phyloP scores from a whole-genome alignment of 805 yeast species.

The Cyberlindnera amylophila region DNA sequence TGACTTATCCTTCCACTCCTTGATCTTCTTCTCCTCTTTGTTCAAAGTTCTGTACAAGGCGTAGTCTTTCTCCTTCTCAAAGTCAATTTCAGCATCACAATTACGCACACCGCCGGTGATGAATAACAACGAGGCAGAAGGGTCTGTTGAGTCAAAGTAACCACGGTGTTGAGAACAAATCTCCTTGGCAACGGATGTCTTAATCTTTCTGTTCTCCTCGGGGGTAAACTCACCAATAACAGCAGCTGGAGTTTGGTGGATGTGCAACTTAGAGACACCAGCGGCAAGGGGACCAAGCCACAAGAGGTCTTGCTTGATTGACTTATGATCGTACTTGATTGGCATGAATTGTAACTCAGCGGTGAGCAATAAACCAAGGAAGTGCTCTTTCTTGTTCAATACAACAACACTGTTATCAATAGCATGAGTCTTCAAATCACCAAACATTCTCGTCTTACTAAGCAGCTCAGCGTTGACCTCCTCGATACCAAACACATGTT shows the following conservation, averaged over 20 bases:
- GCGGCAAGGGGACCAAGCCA: conserved; percentile 31
- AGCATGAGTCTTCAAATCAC: conserved; percentile 25
- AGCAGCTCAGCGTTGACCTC: conserved; percentile 1
- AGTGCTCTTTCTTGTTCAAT: conserved; percentile 20
- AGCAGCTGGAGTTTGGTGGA: conserved; percentile 14
- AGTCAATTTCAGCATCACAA: conserved; percentile 11
- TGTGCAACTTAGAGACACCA: conserved; percentile 8
- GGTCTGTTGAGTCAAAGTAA: conserved; percentile 4
- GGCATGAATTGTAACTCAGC: conserved; percentile 18
- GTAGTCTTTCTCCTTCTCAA: conserved; percentile 11
- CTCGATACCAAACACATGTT: conserved; percentile 11
- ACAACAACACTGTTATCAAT: conserved; percentile 12
- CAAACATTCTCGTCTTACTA: conserved; percentile 22
- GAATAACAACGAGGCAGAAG: conserved; percentile 8
- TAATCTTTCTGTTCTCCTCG: conserved; percentile 13
- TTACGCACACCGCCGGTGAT: conserved; percentile 17
- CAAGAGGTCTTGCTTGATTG: conserved; percentile 27
- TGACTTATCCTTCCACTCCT: conserved; percentile 6
- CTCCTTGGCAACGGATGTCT: conserved; percentile 16
- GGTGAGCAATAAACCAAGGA: conserved; percentile 23
- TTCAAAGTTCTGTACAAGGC: conserved; percentile 6
- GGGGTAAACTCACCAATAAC: conserved; percentile 16
- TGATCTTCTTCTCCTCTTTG: conserved; percentile 5
- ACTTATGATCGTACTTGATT: conserved; percentile 24
- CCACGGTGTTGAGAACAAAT: conserved; percentile 19